A percentile compares a stretch with the other conserved stretches of the same genome.
phyloP scores from a whole-genome alignment of 768 basidiomycete species.

The Thelephora aurantiotincta region DNA sequence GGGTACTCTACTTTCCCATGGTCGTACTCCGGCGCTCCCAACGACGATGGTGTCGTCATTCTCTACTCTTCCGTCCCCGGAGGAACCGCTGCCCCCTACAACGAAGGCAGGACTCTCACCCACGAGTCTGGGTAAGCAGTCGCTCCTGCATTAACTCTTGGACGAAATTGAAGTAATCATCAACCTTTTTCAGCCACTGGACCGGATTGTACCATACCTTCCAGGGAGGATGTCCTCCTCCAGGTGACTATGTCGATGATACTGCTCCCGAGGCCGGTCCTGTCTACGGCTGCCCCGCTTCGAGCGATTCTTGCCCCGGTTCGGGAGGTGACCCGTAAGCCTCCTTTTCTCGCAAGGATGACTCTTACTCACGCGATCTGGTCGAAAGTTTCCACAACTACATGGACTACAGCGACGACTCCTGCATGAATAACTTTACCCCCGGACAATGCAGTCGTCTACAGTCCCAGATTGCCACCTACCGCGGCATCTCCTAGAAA shows the following conservation, averaged over 20 bases:
- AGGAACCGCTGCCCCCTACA: slow-evolving; percentile 26
- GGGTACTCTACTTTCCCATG: slow-evolving; percentile 42
- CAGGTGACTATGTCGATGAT: slow-evolving; percentile 30
- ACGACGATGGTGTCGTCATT: slow-evolving; percentile 33
- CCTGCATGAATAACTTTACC: slow-evolving; percentile 37
- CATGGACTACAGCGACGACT: slow-evolving; percentile 40
- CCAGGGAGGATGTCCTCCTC: slow-evolving; percentile 30
- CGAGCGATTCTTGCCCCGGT: too few relatives aligned
- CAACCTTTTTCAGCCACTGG: slow-evolving; percentile 31
- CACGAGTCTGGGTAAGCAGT: slow-evolving; percentile 3
- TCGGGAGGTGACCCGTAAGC: too few relatives aligned
- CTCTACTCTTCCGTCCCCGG: slow-evolving; percentile 21
- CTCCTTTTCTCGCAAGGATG: slow-evolving; percentile 5
- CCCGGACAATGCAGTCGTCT: slow-evolving; percentile 26
- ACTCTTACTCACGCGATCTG: slow-evolving; percentile 15
- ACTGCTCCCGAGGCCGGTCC: slow-evolving; percentile 33
- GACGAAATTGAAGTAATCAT: not conserved
- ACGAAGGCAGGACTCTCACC: slow-evolving; percentile 14
- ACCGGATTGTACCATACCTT: slow-evolving; percentile 45
- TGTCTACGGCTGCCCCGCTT: slow-evolving; percentile 22
- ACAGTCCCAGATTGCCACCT: slow-evolving; percentile 27
- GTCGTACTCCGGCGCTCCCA: slow-evolving; percentile 22
- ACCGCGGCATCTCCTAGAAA: slow-evolving; percentile 20
- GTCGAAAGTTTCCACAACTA: slow-evolving; percentile 34
- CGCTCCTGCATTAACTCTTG: not conserved